Conservation (phyloP, 768 basidiomycete genomes). For the Suillus luteus region DNA sequence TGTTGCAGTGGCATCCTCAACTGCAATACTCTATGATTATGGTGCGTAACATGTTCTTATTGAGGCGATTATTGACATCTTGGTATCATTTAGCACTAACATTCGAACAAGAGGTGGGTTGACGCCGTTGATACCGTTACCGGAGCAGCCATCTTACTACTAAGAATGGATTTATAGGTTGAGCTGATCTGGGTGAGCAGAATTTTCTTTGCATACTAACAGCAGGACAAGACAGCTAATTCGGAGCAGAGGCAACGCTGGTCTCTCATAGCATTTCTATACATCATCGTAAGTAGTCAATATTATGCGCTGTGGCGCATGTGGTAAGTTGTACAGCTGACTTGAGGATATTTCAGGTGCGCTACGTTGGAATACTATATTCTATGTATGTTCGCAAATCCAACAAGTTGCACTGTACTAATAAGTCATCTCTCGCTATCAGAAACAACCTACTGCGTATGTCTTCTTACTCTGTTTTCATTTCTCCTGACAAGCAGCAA, state of each 20-base stretch:
- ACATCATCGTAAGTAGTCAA: neutral
- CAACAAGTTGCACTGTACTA: neutral
- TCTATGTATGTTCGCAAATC: neutral
- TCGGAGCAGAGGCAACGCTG: neutral
- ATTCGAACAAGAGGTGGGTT: neutral
- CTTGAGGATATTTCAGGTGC: neutral
- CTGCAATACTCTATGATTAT: neutral
- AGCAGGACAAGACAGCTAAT: neutral
- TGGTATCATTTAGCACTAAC: neutral
- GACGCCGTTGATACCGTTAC: neutral
- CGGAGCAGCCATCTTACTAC: neutral
- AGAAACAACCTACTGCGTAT: neutral
- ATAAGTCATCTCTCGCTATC: neutral
- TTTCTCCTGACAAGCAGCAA: neutral
- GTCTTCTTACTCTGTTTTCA: neutral
- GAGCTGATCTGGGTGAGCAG: neutral
- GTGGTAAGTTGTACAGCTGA: neutral
- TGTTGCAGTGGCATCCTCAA: neutral
- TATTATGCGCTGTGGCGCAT: neutral
- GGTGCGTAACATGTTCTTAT: neutral
- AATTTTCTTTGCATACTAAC: neutral
- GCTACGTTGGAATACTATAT: conserved; percentile 1
- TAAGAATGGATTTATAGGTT: neutral
- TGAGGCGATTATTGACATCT: neutral
- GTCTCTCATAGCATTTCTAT: neutral